These are phyloP conservation scores for Camelina sativa DNA, from an alignment of 345 rosid genomes.

Conservation along the genomic window DNA sequence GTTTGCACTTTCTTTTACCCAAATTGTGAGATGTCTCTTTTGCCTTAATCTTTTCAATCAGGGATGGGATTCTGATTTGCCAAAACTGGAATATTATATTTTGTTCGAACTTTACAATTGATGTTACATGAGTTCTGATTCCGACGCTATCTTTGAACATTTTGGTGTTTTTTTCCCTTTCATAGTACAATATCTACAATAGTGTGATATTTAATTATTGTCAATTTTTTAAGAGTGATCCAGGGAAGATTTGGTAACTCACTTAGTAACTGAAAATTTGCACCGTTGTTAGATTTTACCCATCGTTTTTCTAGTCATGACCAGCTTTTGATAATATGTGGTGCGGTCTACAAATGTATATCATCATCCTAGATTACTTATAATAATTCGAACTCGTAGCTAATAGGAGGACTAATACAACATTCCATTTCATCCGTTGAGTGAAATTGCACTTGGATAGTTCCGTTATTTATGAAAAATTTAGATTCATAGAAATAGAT, in stretches of 20 bases:
- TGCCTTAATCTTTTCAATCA: slow-evolving; percentile 23
- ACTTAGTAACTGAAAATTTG: not conserved
- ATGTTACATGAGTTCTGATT: slow-evolving; percentile 40
- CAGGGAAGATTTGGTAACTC: not conserved
- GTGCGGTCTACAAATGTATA: not conserved
- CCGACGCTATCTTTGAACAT: slow-evolving; percentile 14
- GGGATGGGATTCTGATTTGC: slow-evolving; percentile 46
- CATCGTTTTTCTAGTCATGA: not conserved
- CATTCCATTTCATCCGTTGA: no score
- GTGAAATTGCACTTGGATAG: no score
- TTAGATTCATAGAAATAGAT: no score
- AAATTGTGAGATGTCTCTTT: slow-evolving; percentile 15
- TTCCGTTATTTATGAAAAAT: no score
- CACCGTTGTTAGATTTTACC: not conserved
- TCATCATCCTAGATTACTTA: not conserved
- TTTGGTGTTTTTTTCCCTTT: not conserved
- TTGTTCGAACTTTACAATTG: slow-evolving; percentile 35
- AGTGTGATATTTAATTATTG: not conserved
- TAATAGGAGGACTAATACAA: no score
- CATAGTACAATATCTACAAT: slow-evolving; percentile 15
- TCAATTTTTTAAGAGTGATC: not conserved
- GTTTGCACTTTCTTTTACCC: slow-evolving; percentile 33
- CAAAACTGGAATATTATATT: slow-evolving; percentile 40
- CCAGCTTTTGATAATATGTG: no score
- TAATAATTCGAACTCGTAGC: not conserved